Conservation (phyloP, 805 yeast genomes). For the Yueomyces sinensis region DNA sequence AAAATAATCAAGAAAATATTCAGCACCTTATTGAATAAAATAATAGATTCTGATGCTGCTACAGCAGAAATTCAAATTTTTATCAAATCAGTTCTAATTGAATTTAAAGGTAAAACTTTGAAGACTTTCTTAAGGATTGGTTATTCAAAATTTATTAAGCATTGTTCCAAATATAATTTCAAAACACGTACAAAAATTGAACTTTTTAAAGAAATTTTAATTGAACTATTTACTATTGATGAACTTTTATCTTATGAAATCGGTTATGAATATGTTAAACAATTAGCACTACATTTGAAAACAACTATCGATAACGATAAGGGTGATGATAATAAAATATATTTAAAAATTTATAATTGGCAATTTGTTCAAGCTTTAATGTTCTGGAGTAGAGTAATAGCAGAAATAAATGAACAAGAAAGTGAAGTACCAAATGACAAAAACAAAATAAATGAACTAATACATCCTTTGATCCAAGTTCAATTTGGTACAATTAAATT, state of each 20-base stretch:
- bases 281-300: conserved; percentile 85
- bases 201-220: conserved; percentile 34
- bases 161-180: conserved; percentile 65
- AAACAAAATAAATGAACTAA: conserved; percentile 64
- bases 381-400: conserved; percentile 88
- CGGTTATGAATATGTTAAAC: conserved; percentile 88
- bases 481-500: conserved; percentile 81
- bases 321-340: conserved; percentile 48
- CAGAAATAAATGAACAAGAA: conserved; percentile 36
- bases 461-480: conserved; percentile 91
- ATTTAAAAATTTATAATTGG: conserved; percentile 88
- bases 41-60: neutral
- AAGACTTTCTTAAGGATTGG: conserved; percentile 58
- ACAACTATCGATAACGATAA: conserved; percentile 55
- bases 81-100: too few relatives aligned
- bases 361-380: conserved; percentile 90
- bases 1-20: conserved; percentile 23
- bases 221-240: conserved; percentile 69
- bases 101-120: conserved; percentile 54
- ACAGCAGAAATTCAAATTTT: too few relatives aligned
- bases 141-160: conserved; percentile 68
- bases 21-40: conserved; percentile 4
- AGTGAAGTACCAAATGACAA: conserved; percentile 23
- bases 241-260: conserved; percentile 63
- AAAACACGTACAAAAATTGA: conserved; percentile 60